Base-by-base conservation (phyloP, 495 filamentous ascomycete species). In the Aspergillus carlsbadensis region DNA sequence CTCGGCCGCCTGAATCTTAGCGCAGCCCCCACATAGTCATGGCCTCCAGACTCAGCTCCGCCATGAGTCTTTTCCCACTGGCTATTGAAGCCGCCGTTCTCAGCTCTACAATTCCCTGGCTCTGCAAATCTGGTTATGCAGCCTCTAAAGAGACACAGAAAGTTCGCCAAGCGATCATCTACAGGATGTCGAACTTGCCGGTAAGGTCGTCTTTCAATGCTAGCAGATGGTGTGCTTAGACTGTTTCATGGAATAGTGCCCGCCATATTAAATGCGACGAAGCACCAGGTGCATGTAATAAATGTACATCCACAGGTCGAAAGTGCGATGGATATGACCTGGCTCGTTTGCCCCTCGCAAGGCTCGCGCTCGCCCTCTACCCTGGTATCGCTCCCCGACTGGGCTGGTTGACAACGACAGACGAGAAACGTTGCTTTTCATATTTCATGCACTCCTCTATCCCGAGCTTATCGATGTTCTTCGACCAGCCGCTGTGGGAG, bases 211-310 rank as follows among this genome's bases (percentile, higher is more conserved):
- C 26, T 18, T 18, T 18, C 22, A 35, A 10, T 14, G 6, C n/a
- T 3, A n/a, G 6, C 2, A 22, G 10, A 17, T 18, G 39, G 26
- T 29, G 26, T 29, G 26, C 8, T 36, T 18, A 10, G 3, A 17
- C 31, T 43, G 14, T 31, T 31, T 33, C 10, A n/a, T 18, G 10
- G 4, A 29, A 13, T 17, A 57, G 55, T 3, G 10, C n/a, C 11
- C 55, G 55, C 13, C 55, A 50, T 15, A 22, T 52, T 15, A 58
- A 58, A 31, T 58, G 55, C 47, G 55, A 58, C 31, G 55, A 58
- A 35, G 21, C 47, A 8, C 47, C 55, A 0, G 55, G 47, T 1
- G 31, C 26, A 35, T 58, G 55, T 39, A 43, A 46, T 2, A 50
- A 49, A 20, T 58, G 55, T 34, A 45, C 29, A 22, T 46, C 40